Percentiles rank a stretch among this genome's conserved stretches.
Evolutionary conservation across 139 green algal genomes (phyloP).

Genomic region (Chlamydomonas sp.): DNA sequence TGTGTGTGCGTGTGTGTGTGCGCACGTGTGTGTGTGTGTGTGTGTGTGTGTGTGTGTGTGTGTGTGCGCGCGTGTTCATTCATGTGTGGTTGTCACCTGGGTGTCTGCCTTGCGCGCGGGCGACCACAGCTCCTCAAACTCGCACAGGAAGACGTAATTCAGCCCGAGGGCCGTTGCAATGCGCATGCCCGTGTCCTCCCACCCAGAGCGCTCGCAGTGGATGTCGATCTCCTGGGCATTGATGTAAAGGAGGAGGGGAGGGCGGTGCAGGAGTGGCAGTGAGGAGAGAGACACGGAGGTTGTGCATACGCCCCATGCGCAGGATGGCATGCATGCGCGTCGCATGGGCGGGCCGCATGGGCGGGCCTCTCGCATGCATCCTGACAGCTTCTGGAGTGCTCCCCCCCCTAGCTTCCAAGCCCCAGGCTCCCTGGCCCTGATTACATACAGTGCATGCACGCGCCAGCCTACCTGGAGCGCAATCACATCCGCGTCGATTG

Average conservation of each 20-base stretch:
- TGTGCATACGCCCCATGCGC: neutral
- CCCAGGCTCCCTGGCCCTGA: no score
- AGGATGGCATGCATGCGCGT: neutral
- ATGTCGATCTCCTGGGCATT: conserved; percentile 17
- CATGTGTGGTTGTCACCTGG: no score
- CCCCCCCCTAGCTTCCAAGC: no score
- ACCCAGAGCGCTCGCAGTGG: conserved; percentile 43
- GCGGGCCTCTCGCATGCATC: neutral
- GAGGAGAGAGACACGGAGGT: neutral
- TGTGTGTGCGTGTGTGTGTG: no score
- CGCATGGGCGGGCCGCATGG: neutral
- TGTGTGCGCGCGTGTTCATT: no score
- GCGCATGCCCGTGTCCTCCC: conserved; percentile 38
- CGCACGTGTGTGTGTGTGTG: no score
- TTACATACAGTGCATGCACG: no score
- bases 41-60: no score
- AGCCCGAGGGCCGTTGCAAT: conserved; percentile 66
- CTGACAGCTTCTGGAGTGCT: no score
- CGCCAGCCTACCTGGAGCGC: conserved; percentile 43
- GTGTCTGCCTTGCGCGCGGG: no score
- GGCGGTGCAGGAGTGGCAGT: neutral
- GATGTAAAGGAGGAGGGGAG: neutral
- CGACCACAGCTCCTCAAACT: conserved; percentile 76
- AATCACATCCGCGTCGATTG: conserved; percentile 64
- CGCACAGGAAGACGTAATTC: conserved; percentile 70